phyloP scores from a whole-genome alignment of 345 rosid species.

The Pistacia atlantica region DNA sequence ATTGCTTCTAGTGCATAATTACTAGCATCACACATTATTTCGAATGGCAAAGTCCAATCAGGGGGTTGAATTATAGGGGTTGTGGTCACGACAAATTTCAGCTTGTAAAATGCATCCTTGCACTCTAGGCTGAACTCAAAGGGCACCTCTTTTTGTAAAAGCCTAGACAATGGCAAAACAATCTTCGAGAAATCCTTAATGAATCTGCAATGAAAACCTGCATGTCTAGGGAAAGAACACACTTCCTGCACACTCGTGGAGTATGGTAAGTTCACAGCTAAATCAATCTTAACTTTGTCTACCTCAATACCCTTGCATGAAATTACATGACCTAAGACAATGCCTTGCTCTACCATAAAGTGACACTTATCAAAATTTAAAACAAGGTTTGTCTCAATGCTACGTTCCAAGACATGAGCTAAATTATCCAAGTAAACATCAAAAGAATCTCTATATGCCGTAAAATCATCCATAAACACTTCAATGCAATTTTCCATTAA shows the following conservation, averaged over 20 bases:
- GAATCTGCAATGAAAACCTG: background rate
- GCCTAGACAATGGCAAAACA: background rate
- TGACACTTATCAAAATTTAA: conserved; percentile 2
- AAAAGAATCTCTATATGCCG: background rate
- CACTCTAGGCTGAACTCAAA: background rate
- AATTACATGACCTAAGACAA: background rate
- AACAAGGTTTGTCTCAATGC: background rate
- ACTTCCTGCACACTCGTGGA: background rate
- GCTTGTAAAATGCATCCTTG: background rate
- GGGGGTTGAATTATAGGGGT: no score
- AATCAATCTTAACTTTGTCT: background rate
- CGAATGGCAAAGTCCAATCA: no score
- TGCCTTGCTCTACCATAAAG: conserved; percentile 3
- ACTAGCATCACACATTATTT: no score
- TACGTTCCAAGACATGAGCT: background rate
- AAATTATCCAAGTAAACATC: background rate
- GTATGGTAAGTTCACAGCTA: background rate
- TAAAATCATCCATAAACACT: no score
- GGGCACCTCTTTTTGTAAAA: background rate
- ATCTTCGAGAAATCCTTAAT: background rate
- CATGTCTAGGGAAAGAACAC: background rate
- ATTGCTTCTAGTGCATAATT: no score
- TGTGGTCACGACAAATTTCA: no score
- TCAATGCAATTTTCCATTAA: no score
- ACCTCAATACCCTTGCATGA: background rate